Evolutionary conservation across 2,329 filamentous ascomycete genomes (phyloP), one percentile per base, ranked within the genome.

Genomic region (Acarospora socialis): DNA sequence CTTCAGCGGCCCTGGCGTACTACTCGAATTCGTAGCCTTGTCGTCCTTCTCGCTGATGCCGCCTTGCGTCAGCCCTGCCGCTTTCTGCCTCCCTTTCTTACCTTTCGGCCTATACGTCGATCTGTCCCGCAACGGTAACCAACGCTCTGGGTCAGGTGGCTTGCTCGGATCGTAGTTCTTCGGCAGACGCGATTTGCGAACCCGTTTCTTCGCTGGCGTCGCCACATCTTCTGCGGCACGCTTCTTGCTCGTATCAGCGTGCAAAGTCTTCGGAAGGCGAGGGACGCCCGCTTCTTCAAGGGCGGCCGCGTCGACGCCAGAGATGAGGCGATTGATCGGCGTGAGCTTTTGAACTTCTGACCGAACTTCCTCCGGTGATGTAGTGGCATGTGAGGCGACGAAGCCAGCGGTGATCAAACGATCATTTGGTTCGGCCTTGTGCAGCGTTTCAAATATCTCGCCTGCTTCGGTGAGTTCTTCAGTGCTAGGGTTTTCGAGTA

Each of bases 111-210:
- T 66, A 57, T 93, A 98, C 23, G 74, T 81, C 45, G 81, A 90
- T 35, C 90, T 70, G 53, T 98, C 90, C 32, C 80, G 75, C 47
- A 95, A 64, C 8, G 90, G 87, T 38, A 98, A 59, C 90, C 90
- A 98, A 40, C 90, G 69, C 57, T 98, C 90, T 0, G 83, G 77
- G 54, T 98, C 90, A 20, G 81, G 70, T 42, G 74, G 76, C 63
- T 84, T 92, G 45, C 68, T 72, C 32, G 81, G 70, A 37, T 83
- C 81, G 35, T 56, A 61, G 34, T 65, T 56, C 47, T 63, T 64
- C 6, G 61, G 60, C 13, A 63, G 45, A 27, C 58, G 52, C 13
- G 59, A 61, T 40, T 60, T 61, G 19, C 61, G 55, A 13, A 61
- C 42, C 4, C 60, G 37, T 34, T 54, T 59, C 37, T 51, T 55